Base-by-base conservation (phyloP, 371 early-diverging fungal genomes). In the Mortierella sp. region DNA sequence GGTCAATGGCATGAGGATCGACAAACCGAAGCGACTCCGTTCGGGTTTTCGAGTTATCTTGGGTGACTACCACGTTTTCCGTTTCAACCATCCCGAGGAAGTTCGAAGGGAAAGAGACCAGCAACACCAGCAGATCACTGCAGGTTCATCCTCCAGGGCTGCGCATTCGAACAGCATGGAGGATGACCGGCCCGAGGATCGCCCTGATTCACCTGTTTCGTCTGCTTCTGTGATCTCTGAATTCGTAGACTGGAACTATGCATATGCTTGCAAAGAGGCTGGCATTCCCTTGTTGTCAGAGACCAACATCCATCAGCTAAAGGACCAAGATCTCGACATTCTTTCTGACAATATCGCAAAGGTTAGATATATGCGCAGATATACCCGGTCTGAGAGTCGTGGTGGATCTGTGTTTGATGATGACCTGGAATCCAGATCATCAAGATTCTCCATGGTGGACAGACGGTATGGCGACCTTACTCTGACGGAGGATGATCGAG, bases 1-100 rank as follows among this genome's bases (percentile, higher is more conserved):
- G 80, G 93, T 96, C 8, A 95, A 96, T 58, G 94, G 94, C 10
- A 76, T 81, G 48, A 84, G 86, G 24, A 87, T 93, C 19, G 78
- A 67, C 3, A 83, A 83, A 47, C 85, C 93, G 0, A 74, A 81
- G 42, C 80, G 83, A 38, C 74, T 96, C 5, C 82, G 85, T 10
- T 91, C 91, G 5, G 95, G 95, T 0, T 92, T 85, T 71, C 90
- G 95, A 43, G 83, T 96, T 38, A 92, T 92, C 58, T 84, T 96
- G n/a, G 95, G 95, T 10, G 87, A 88, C 24, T 84, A 88, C 52
- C 94, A 92, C 67, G 88, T 93, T 3, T 96, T 95, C 61, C 83
- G 95, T 2, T 94, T 95, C 71, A 93, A 91, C 57, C 87, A 96
- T 69, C 96, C 96, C 2, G 92, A 89, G 61, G 93, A 95, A 73